These are phyloP conservation scores for Biscogniauxia mediterranea DNA, from an alignment of 2,329 filamentous ascomycete species.

Conservation along the genomic window DNA sequence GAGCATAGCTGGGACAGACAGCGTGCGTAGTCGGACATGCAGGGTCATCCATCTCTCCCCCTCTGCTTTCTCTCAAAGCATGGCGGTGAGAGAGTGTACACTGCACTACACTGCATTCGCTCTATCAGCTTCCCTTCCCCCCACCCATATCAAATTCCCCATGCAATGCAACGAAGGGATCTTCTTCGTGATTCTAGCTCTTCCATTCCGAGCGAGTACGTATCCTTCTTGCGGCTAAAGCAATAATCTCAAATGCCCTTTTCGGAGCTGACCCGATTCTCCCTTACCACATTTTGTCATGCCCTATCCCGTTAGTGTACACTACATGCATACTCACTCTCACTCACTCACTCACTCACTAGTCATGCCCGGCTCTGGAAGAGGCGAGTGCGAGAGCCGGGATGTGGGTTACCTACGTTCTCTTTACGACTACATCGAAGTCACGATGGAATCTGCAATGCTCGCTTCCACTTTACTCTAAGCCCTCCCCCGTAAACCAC, in stretches of 20 bases:
- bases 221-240: conserved; percentile 14
- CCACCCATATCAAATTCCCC: not conserved
- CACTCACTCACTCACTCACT: not conserved
- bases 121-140: not conserved
- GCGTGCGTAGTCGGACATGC: conserved; percentile 6
- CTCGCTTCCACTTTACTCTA: not conserved
- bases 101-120: not conserved
- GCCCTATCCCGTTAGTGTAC: not conserved
- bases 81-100: conserved; percentile 3
- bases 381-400: not conserved
- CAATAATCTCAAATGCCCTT: conserved; percentile 2
- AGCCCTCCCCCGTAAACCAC: not conserved
- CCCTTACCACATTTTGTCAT: not conserved
- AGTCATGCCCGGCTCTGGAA: not conserved
- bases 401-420: not conserved
- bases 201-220: conserved; percentile 1
- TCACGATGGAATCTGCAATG: not conserved
- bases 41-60: conserved; percentile 10
- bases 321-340: no score
- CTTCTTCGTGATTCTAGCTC: conserved; percentile 16
- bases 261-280: not conserved
- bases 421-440: not conserved
- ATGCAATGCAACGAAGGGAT: conserved; percentile 5
- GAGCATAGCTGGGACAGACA: not conserved
- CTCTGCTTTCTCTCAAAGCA: conserved; percentile 5